Conservation (phyloP, 257 asterid genomes). For the Phtheirospermum japonicum region DNA sequence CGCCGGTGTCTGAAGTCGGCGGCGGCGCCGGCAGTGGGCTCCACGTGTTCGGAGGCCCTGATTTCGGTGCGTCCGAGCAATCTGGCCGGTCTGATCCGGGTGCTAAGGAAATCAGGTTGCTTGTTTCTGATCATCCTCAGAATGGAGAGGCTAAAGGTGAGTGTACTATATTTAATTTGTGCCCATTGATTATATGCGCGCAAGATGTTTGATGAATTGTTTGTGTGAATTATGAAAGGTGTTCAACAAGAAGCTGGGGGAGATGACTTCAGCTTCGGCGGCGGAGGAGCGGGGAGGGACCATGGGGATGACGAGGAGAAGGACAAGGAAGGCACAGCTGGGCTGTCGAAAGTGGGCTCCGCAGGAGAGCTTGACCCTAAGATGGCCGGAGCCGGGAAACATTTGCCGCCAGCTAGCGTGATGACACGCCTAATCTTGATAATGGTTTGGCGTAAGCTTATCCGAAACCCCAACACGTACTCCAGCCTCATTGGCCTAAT, state of each 20-base stretch:
- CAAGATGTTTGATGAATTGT: slow-evolving; percentile 24
- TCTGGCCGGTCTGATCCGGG: slow-evolving; percentile 88
- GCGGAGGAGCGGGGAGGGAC: slow-evolving; percentile 58
- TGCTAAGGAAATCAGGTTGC: slow-evolving; percentile 84
- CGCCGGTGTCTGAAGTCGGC: slow-evolving; percentile 79
- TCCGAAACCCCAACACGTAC: slow-evolving; percentile 94
- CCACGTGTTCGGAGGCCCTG: slow-evolving; percentile 51
- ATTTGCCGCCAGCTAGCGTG: slow-evolving; percentile 98
- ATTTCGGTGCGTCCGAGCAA: slow-evolving; percentile 54
- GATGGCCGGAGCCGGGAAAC: slow-evolving; percentile 53
- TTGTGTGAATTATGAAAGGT: slow-evolving; percentile 28
- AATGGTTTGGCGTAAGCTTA: slow-evolving; percentile 99
- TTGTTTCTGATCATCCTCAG: slow-evolving; percentile 77
- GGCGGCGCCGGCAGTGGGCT: slow-evolving; percentile 34
- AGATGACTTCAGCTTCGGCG: slow-evolving; percentile 71
- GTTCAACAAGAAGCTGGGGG: slow-evolving; percentile 59
- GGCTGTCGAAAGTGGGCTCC: slow-evolving; percentile 60
- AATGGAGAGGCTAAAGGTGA: slow-evolving; percentile 82
- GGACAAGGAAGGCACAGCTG: slow-evolving; percentile 53
- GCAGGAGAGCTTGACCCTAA: too few relatives aligned
- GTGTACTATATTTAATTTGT: background rate
- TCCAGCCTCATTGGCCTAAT: slow-evolving; percentile 91
- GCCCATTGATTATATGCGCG: background rate
- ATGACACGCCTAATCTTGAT: slow-evolving; percentile 92
- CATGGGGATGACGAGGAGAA: slow-evolving; percentile 58